Evolutionary conservation across 2,329 filamentous ascomycete species (phyloP).

Genomic region (Mycogone perniciosa): DNA sequence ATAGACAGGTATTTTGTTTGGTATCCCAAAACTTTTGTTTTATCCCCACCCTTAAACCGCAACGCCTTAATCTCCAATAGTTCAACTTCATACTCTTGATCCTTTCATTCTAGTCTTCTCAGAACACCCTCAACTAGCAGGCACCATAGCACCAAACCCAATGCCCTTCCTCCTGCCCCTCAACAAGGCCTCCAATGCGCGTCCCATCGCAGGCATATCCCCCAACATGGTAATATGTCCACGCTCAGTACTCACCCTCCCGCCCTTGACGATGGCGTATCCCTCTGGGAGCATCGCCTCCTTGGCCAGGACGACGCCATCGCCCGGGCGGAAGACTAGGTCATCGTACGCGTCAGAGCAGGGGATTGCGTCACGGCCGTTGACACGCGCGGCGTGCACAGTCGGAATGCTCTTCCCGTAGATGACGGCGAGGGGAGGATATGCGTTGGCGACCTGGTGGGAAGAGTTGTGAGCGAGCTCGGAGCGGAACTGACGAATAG

Average conservation of each 20-base stretch:
- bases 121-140: too few species aligned
- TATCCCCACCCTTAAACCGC: too few species aligned
- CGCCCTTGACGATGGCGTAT: slow-evolving; percentile 66
- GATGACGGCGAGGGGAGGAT: slow-evolving; percentile 76
- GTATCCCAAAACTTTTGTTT: too few species aligned
- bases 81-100: too few species aligned
- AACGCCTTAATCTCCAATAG: too few species aligned
- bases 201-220: slow-evolving; percentile 74
- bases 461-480: slow-evolving; percentile 58
- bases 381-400: slow-evolving; percentile 72
- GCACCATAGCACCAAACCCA: slow-evolving; percentile 34
- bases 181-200: slow-evolving; percentile 62
- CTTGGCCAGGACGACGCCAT: slow-evolving; percentile 80
- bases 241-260: slow-evolving; percentile 70
- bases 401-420: slow-evolving; percentile 86
- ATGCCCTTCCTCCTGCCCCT: slow-evolving; percentile 66
- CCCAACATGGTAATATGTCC: slow-evolving; percentile 85
- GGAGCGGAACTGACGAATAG: slow-evolving; percentile 67
- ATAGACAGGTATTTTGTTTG: too few species aligned
- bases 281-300: slow-evolving; percentile 81
- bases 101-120: too few species aligned
- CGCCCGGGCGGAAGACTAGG: slow-evolving; percentile 77
- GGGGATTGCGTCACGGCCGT: slow-evolving; percentile 65
- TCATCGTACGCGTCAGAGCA: slow-evolving; percentile 77
- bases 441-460: slow-evolving; percentile 60